These are phyloP conservation scores for Blastomyces gilchristii DNA, from an alignment of 2,329 filamentous ascomycete genomes.

Conservation along the genomic window DNA sequence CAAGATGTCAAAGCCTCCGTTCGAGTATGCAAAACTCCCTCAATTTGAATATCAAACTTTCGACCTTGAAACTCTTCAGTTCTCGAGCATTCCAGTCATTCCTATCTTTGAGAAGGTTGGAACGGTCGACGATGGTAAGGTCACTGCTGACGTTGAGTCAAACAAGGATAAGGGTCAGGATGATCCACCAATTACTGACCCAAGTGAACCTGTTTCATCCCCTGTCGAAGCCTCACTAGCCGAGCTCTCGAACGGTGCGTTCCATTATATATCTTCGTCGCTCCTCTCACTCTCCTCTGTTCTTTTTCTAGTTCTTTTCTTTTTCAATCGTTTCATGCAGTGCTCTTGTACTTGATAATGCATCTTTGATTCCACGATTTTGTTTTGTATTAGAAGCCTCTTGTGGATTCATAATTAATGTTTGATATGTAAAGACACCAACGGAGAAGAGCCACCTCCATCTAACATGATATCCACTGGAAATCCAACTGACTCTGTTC, in stretches of 20 bases:
- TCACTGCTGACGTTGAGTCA: conserved; percentile 26
- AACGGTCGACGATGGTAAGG: conserved; percentile 30
- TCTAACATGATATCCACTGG: background rate
- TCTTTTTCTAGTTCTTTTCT: background rate
- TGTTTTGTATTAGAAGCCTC: background rate
- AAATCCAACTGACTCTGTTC: conserved; percentile 9
- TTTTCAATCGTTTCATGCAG: background rate
- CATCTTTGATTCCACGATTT: background rate
- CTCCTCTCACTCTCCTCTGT: background rate
- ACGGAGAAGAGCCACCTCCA: background rate
- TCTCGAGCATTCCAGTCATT: conserved; percentile 29
- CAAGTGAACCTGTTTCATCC: conserved; percentile 8
- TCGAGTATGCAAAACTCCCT: conserved; percentile 37
- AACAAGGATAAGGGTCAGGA: conserved; percentile 22
- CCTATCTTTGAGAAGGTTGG: conserved; percentile 24
- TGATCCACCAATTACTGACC: conserved; percentile 13
- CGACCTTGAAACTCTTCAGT: conserved; percentile 31
- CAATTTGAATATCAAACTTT: conserved; percentile 35
- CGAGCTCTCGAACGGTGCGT: conserved; percentile 10
- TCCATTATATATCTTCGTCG: background rate
- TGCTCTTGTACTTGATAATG: background rate
- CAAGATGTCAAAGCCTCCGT: conserved; percentile 28
- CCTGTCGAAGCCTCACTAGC: conserved; percentile 1
- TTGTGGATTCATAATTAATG: background rate
- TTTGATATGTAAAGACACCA: conserved; percentile 2